Conservation (phyloP, 2,329 filamentous ascomycete genomes). For the Xylaria hypoxylon region DNA sequence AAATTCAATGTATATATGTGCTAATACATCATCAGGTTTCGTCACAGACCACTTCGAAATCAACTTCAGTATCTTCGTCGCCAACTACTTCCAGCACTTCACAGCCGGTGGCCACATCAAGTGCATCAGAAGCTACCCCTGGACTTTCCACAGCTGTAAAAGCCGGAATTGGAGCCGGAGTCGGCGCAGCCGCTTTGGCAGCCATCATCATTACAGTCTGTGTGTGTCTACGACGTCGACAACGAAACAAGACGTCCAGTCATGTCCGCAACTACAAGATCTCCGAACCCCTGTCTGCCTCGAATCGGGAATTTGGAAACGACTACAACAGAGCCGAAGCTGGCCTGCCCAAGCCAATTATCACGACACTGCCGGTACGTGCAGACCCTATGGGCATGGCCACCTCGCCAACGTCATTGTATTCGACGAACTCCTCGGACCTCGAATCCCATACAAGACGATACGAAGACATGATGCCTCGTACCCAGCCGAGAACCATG, state of each 20-base stretch:
- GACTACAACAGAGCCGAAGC: conserved; percentile 47
- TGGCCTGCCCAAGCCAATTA: conserved; percentile 40
- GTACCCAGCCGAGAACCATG: conserved; percentile 60
- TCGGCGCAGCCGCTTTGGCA: conserved; percentile 57
- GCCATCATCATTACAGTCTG: conserved; percentile 55
- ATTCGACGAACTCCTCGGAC: conserved; percentile 46
- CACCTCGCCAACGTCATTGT: conserved; percentile 39
- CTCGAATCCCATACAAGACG: conserved; percentile 64
- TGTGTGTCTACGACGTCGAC: conserved; percentile 54
- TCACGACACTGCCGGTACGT: conserved; percentile 20
- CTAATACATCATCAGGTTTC: conserved; percentile 19
- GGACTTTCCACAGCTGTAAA: conserved; percentile 59
- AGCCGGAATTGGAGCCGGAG: conserved; percentile 63
- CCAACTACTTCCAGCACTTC: conserved; percentile 28
- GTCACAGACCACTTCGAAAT: conserved; percentile 11
- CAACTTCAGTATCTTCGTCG: conserved; percentile 34
- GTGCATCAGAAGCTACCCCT: conserved; percentile 18
- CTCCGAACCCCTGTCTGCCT: conserved; percentile 63
- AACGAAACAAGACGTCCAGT: conserved; percentile 43
- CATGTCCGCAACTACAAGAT: conserved; percentile 56
- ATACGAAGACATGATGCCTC: conserved; percentile 69
- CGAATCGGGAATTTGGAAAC: conserved; percentile 53
- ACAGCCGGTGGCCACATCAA: conserved; percentile 19
- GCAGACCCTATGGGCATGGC: conserved; percentile 25
- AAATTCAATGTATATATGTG: not conserved